Percentiles rank a stretch among this genome's conserved stretches.
phyloP scores from a whole-genome alignment of 805 yeast genomes.

The Kluyveromyces nonfermentans region DNA sequence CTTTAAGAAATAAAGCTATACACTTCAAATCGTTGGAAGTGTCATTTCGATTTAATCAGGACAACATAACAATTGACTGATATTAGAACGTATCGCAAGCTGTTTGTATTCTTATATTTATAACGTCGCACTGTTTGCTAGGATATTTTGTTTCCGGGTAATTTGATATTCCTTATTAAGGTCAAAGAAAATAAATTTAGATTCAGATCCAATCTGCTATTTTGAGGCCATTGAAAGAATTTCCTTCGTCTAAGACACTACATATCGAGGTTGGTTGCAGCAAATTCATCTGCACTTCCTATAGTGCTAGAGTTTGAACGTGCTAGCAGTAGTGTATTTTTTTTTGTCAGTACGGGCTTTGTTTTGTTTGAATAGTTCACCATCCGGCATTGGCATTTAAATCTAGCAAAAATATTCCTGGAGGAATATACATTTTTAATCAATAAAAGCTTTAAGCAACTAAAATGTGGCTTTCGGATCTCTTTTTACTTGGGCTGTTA shows the following conservation, averaged over 20 bases:
- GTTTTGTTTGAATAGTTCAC: too few species aligned
- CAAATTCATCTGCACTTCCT: neutral
- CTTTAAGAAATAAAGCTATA: constrained; percentile 15
- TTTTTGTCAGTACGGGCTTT: too few species aligned
- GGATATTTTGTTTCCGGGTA: neutral
- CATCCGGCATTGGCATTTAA: too few species aligned
- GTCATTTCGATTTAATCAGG: too few species aligned
- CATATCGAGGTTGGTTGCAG: neutral
- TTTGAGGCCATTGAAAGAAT: neutral
- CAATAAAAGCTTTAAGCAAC: neutral
- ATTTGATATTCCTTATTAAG: too few species aligned
- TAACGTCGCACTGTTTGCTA: neutral
- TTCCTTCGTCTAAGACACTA: neutral
- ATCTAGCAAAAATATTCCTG: neutral
- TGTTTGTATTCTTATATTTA: neutral
- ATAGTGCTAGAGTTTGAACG: neutral
- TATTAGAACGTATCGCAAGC: neutral
- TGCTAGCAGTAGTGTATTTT: neutral
- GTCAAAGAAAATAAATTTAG: neutral
- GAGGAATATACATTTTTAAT: neutral
- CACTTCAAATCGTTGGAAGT: too few species aligned
- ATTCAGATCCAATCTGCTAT: neutral
- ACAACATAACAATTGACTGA: too few species aligned
- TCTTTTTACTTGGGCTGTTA: too few species aligned
- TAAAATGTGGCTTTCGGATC: neutral